phyloP scores from a whole-genome alignment of 345 rosid species.

The Camelina sativa region DNA sequence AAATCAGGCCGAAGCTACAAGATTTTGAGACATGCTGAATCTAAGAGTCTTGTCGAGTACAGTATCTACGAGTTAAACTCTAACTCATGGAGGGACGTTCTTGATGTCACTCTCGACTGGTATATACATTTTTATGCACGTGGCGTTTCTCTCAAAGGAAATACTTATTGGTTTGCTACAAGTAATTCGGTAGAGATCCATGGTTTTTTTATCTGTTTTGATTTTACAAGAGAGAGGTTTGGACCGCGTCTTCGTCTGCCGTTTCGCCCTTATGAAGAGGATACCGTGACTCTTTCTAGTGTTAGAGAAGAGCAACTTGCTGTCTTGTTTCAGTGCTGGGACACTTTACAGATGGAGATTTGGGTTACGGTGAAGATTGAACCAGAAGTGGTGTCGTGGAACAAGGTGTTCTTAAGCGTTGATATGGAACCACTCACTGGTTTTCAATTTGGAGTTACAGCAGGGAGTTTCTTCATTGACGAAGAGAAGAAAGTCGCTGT shows the following conservation, averaged over 20 bases:
- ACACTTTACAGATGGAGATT: neutral
- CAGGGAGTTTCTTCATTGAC: constrained; percentile 16
- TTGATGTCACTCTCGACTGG: neutral
- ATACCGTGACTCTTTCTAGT: constrained; percentile 10
- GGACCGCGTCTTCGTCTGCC: constrained; percentile 8
- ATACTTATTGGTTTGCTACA: neutral
- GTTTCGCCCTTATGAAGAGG: neutral
- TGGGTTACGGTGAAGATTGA: constrained; percentile 22
- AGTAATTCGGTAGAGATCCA: neutral
- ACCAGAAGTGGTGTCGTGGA: constrained; percentile 1
- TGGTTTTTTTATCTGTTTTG: constrained; percentile 17
- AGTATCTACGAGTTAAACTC: neutral
- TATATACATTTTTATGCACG: neutral
- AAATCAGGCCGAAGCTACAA: no score
- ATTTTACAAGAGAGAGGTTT: constrained; percentile 10
- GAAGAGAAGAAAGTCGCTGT: neutral
- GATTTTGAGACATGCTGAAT: no score
- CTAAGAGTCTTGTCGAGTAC: no score
- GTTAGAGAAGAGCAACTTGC: constrained; percentile 22
- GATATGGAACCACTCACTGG: neutral
- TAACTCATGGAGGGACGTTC: neutral
- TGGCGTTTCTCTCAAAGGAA: neutral
- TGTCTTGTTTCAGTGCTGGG: neutral
- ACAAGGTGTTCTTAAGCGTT: constrained; percentile 5
- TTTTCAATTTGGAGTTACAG: neutral